These are phyloP conservation scores for Plasmodium yoelii DNA, from an alignment of 169 alveolate genomes.

Conservation along the genomic window DNA sequence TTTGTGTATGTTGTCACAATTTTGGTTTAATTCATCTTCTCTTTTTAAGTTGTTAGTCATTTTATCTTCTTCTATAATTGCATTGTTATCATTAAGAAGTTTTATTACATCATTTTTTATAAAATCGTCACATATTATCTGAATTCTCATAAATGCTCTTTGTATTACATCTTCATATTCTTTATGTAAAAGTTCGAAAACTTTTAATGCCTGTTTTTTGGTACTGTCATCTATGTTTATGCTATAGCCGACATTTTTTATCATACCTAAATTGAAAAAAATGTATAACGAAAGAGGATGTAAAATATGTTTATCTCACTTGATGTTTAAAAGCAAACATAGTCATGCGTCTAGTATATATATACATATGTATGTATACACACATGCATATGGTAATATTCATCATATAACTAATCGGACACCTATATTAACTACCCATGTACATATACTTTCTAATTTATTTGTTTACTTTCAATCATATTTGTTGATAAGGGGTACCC, in stretches of 20 bases:
- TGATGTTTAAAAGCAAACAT: background rate
- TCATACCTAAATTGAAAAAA: constrained; percentile 40
- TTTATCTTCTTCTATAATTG: constrained; percentile 79
- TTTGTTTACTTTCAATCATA: constrained; percentile 83
- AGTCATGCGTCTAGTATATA: background rate
- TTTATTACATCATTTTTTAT: constrained; percentile 77
- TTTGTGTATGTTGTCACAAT: constrained; percentile 1
- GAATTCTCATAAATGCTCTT: constrained; percentile 87
- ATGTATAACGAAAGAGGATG: background rate
- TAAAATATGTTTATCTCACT: background rate
- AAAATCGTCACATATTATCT: constrained; percentile 71
- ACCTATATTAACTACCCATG: background rate
- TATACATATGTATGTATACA: constrained; percentile 19
- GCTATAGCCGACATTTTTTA: constrained; percentile 83
- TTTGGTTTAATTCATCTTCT: constrained; percentile 19
- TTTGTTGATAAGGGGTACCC: constrained; percentile 90
- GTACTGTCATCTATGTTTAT: constrained; percentile 87
- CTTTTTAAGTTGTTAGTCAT: constrained; percentile 34
- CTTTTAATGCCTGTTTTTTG: constrained; percentile 89
- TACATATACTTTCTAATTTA: background rate
- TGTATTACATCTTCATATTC: constrained; percentile 87
- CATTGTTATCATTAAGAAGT: constrained; percentile 71
- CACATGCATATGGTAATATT: background rate
- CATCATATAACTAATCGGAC: background rate
- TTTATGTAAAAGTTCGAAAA: constrained; percentile 83